phyloP scores from a whole-genome alignment of 352 stramenopile genomes.

The Pythium aquatile region DNA sequence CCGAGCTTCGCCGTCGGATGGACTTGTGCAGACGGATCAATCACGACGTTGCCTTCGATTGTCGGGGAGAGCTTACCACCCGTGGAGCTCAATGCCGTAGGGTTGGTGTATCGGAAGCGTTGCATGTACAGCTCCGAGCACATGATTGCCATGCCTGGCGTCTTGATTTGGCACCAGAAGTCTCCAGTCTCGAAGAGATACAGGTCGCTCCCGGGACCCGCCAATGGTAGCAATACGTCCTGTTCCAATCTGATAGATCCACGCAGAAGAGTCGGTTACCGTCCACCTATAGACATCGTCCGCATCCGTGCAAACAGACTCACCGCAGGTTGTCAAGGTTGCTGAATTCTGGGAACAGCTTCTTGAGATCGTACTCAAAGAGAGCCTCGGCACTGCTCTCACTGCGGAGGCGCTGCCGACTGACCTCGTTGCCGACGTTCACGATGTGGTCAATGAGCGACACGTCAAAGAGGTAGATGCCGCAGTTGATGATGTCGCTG shows the following conservation, averaged over 20 bases:
- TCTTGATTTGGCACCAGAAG: conserved; percentile 92
- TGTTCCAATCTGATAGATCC: conserved; percentile 64
- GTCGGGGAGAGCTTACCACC: conserved; percentile 81
- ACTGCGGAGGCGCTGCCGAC: conserved; percentile 69
- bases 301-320: background rate
- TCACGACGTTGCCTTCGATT: conserved; percentile 87
- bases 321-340: conserved; percentile 84
- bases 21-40: conserved; percentile 75
- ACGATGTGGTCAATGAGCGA: conserved; percentile 79
- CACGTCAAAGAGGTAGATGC: conserved; percentile 87
- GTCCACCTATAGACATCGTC: background rate
- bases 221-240: conserved; percentile 79
- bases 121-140: conserved; percentile 92
- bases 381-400: conserved; percentile 73
- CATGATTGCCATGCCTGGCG: conserved; percentile 85
- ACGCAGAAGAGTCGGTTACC: conserved; percentile 12
- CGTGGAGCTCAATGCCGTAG: conserved; percentile 71
- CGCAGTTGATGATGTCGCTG: conserved; percentile 90
- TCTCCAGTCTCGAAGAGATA: conserved; percentile 84
- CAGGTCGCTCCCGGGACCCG: conserved; percentile 59
- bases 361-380: conserved; percentile 77
- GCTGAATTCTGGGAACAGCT: conserved; percentile 85
- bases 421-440: conserved; percentile 75
- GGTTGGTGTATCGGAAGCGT: conserved; percentile 88
- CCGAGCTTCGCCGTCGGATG: conserved; percentile 85